A percentile compares a stretch with the other conserved stretches of the same genome.
These are phyloP conservation scores for Arthrobotrys megalospora DNA, from an alignment of 2,329 filamentous ascomycete species.

Conservation along the genomic window DNA sequence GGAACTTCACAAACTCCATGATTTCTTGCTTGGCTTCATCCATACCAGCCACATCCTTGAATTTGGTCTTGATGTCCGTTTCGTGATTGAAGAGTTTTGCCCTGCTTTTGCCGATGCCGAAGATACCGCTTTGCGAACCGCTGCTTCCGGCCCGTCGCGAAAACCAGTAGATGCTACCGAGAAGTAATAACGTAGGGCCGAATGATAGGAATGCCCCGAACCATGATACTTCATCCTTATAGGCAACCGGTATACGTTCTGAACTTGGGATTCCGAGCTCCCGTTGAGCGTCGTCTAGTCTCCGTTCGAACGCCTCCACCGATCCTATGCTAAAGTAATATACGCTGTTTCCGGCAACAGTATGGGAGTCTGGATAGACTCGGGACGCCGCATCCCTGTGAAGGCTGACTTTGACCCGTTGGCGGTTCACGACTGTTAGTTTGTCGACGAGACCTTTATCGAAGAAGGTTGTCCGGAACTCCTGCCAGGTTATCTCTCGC, in stretches of 20 bases:
- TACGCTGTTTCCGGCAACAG: conserved; percentile 76
- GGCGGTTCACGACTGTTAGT: conserved; percentile 83
- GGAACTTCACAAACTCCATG: conserved; percentile 98
- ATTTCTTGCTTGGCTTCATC: conserved; percentile 98
- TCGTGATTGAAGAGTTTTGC: conserved; percentile 99
- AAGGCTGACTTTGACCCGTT: conserved; percentile 83
- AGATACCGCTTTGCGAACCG: conserved; percentile 81
- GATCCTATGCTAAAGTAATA: conserved; percentile 96
- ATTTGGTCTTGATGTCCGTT: conserved; percentile 95
- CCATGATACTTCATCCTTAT: conserved; percentile 81
- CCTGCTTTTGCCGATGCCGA: conserved; percentile 94
- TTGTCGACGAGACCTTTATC: conserved; percentile 97
- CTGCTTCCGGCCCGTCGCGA: conserved; percentile 81
- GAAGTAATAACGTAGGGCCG: conserved; percentile 87
- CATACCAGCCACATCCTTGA: conserved; percentile 95
- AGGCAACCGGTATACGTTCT: conserved; percentile 95
- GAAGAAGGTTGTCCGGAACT: conserved; percentile 91
- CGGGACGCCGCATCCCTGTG: conserved; percentile 80
- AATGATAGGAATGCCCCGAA: conserved; percentile 82
- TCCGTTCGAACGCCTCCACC: conserved; percentile 90
- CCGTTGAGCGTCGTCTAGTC: conserved; percentile 87
- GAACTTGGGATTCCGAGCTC: conserved; percentile 86
- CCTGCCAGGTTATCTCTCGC: conserved; percentile 96
- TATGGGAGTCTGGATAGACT: conserved; percentile 82
- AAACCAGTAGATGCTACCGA: conserved; percentile 85